phyloP scores from a whole-genome alignment of 805 yeast species.

The Candida wancherniae region DNA sequence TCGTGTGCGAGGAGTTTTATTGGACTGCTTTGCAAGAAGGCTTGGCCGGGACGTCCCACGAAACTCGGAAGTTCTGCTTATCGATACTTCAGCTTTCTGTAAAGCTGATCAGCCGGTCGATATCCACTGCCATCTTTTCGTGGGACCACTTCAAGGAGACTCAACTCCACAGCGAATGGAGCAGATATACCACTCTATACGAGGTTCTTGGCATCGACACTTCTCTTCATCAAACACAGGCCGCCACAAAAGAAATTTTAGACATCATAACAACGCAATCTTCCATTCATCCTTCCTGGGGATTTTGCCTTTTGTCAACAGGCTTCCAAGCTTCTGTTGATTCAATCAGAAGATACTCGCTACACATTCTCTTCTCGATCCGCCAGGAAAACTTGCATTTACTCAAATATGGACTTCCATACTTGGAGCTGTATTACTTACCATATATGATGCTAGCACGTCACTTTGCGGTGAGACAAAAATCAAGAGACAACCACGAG shows the following conservation, averaged over 20 bases:
- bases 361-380: constrained; percentile 52
- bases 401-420: constrained; percentile 33
- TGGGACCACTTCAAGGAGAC: constrained; percentile 35
- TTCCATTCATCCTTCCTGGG: constrained; percentile 64
- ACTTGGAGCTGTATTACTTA: constrained; percentile 45
- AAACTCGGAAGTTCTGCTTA: constrained; percentile 62
- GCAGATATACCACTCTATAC: constrained; percentile 63
- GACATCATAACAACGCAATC: constrained; percentile 47
- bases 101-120: constrained; percentile 35
- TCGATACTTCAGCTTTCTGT: constrained; percentile 63
- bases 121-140: constrained; percentile 31
- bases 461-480: constrained; percentile 45
- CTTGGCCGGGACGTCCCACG: constrained; percentile 53
- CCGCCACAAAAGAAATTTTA: constrained; percentile 62
- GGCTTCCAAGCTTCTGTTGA: constrained; percentile 77
- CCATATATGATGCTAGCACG: constrained; percentile 62
- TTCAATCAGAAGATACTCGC: constrained; percentile 61
- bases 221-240: constrained; percentile 79
- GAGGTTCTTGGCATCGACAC: constrained; percentile 84
- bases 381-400: constrained; percentile 39
- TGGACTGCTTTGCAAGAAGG: constrained; percentile 60
- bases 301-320: constrained; percentile 64
- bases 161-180: constrained; percentile 53
- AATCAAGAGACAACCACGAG: constrained; percentile 21
- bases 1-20: constrained; percentile 22